phyloP scores from a whole-genome alignment of 2,329 filamentous ascomycete genomes.

The Zasmidium citrigriseum region DNA sequence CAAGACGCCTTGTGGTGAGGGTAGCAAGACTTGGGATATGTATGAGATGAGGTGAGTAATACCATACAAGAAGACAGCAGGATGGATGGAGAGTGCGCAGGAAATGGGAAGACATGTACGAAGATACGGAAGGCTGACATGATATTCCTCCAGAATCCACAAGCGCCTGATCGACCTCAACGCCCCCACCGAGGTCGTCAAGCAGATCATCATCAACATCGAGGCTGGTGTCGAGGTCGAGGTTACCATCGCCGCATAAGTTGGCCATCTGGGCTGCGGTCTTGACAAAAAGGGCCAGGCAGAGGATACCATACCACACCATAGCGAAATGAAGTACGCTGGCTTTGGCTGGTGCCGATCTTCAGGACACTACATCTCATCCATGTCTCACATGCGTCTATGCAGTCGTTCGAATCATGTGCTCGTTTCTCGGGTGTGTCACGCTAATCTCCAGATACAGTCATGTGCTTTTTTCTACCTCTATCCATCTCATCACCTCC shows the following conservation, averaged over 20 bases:
- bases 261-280: constrained; percentile 1
- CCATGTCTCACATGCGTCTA: not conserved
- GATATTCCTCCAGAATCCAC: constrained; percentile 31
- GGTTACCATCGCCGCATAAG: constrained; percentile 84
- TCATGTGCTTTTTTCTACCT: not conserved
- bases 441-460: not conserved
- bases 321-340: not conserved
- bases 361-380: not conserved
- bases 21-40: constrained; percentile 99
- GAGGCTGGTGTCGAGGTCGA: constrained; percentile 92
- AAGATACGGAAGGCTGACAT: not conserved
- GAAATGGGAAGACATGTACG: not conserved
- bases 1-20: constrained; percentile 99
- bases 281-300: not conserved
- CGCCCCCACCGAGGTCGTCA: constrained; percentile 96
- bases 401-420: not conserved
- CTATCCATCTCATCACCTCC: constrained; percentile 27
- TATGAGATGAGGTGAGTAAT: constrained; percentile 83
- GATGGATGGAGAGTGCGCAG: constrained; percentile 32
- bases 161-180: constrained; percentile 61
- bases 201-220: constrained; percentile 96
- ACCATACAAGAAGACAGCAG: constrained; percentile 92
- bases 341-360: not conserved
- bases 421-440: not conserved
- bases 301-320: not conserved